Evolutionary conservation across 768 basidiomycete genomes (phyloP), one percentile per base, ranked within the genome.

Genomic region (Neoboletus brunneissimus): DNA sequence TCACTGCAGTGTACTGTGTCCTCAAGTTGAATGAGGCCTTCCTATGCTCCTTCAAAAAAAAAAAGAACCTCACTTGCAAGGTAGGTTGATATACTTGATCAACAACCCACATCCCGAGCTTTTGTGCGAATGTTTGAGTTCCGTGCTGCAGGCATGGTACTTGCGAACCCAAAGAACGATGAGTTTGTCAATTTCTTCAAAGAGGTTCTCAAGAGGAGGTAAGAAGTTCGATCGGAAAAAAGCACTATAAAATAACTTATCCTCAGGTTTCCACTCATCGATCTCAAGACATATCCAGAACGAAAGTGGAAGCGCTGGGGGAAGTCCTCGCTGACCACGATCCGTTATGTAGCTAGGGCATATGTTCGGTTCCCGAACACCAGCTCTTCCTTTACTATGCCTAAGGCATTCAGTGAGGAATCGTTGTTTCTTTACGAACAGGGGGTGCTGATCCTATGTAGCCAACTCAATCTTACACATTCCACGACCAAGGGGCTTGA

Each of bases 261-360:
- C 13, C 15, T 7, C 8, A 37, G 35, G 35, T 37, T 16, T 37
- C 16, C 8, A 18, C 18, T 37, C 35, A 16, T 37, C 16, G 16
- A 37, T 37, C 15, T 8, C 35, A 37, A 37, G 15, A 16, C 15
- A 37, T 37, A 16, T 27, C 27, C 27, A 6, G 5, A 27, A 37
- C 35, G 8, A 18, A 37, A 16, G 35, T 25, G 13, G 2, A 45
- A 15, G 48, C 20, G 4, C 42, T 54, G 10, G 12, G 9, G 25
- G 7, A 44, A n/a, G 29, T 25, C 13, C 27, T 48, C 13, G 16
- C 45, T 22, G 31, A 46, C 2, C 35, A 48, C 12, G 29, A 51
- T 31, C 57, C 59, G 11, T 48, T 54, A 7, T 44, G n/a, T 9
- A 46, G 25, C n/a, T n/a, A n/a, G 8, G 53, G 50, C 23, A 34